Conservation (phyloP, 257 asterid genomes). For the Petrea volubilis region DNA sequence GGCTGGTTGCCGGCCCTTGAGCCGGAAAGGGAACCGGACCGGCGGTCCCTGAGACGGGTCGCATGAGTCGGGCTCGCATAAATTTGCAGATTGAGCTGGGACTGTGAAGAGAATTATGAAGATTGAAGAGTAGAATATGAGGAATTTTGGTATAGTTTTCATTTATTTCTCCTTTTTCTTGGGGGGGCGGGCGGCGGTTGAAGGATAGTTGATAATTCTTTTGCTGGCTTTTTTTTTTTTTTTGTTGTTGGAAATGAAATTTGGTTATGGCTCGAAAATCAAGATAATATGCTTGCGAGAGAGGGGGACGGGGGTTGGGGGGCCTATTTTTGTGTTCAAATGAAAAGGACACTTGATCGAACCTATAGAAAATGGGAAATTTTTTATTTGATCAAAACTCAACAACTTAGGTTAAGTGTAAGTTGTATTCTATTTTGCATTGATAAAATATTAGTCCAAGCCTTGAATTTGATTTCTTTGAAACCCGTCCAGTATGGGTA, state of each 20-base stretch:
- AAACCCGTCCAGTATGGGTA: no score
- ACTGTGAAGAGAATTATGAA: conserved; percentile 17
- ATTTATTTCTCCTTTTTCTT: conserved; percentile 7
- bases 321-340: not conserved
- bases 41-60: conserved; percentile 30
- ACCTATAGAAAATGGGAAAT: not conserved
- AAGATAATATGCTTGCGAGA: not conserved
- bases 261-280: not conserved
- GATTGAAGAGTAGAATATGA: conserved; percentile 12
- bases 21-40: conserved; percentile 71
- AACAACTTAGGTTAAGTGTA: no score
- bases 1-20: conserved; percentile 27
- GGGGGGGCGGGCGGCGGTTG: no score
- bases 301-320: not conserved
- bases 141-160: conserved; percentile 8
- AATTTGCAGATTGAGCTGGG: conserved; percentile 18
- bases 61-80: conserved; percentile 50
- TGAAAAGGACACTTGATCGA: conserved; percentile 6
- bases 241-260: not conserved
- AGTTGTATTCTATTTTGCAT: no score
- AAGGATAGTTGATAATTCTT: no score
- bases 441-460: no score
- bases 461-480: no score
- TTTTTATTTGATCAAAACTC: not conserved
- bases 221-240: not conserved